These are phyloP conservation scores for Aspergillus arachidicola DNA, from an alignment of 2,329 filamentous ascomycete species.

Conservation along the genomic window DNA sequence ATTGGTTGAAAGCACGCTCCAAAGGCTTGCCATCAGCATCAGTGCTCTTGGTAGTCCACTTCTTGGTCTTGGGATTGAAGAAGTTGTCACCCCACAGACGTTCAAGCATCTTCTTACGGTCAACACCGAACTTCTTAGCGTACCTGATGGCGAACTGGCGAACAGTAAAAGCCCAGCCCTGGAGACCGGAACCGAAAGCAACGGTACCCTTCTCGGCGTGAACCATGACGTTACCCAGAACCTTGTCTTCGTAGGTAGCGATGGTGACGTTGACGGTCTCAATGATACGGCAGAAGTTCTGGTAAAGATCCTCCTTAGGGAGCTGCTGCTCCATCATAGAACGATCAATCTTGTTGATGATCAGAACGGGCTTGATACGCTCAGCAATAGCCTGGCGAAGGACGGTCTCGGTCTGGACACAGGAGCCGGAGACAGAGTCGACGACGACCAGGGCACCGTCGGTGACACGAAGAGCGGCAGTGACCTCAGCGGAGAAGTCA, in stretches of 20 bases:
- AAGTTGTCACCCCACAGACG: slow-evolving; percentile 99
- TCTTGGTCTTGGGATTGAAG: slow-evolving; percentile 99
- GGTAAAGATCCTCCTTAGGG: slow-evolving; percentile 98
- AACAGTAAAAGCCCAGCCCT: slow-evolving; percentile 99
- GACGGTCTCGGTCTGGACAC: slow-evolving; percentile 99
- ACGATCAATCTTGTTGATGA: slow-evolving; percentile 99
- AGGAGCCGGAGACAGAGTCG: slow-evolving; percentile 99
- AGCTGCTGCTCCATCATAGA: slow-evolving; percentile 98
- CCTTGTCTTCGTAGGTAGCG: slow-evolving; percentile 97
- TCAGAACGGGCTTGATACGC: slow-evolving; percentile 99
- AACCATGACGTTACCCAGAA: slow-evolving; percentile 96
- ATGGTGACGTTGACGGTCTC: slow-evolving; percentile 99
- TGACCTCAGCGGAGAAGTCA: slow-evolving; percentile 99
- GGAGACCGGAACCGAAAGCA: slow-evolving; percentile 98
- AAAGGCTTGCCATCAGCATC: slow-evolving; percentile 83
- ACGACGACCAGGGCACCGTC: slow-evolving; percentile 99
- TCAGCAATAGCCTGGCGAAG: slow-evolving; percentile 98
- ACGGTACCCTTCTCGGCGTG: slow-evolving; percentile 97
- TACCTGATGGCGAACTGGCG: slow-evolving; percentile 95
- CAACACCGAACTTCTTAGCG: slow-evolving; percentile 99
- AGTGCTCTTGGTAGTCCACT: slow-evolving; percentile 86
- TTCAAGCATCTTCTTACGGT: slow-evolving; percentile 99
- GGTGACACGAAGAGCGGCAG: slow-evolving; percentile 98
- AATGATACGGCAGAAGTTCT: slow-evolving; percentile 99
- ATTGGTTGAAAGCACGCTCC: slow-evolving; percentile 99